Conservation (phyloP, 2,329 filamentous ascomycete genomes). For the Aulographum hederae region DNA sequence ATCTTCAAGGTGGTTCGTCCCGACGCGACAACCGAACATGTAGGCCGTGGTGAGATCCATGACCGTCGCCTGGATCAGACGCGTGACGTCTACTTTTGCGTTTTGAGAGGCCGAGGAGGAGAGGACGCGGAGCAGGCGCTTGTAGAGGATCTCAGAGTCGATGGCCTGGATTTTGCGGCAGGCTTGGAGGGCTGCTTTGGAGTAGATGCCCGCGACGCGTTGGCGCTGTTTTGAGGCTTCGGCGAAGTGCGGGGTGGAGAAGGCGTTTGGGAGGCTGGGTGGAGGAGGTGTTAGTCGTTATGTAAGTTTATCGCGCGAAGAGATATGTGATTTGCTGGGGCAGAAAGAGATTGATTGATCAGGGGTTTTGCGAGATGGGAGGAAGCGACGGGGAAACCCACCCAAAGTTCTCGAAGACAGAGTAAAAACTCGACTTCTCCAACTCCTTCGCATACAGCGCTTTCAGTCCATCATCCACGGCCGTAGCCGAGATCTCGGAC, state of each 20-base stretch:
- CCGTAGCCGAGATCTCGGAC: slow-evolving; percentile 51
- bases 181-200: slow-evolving; percentile 52
- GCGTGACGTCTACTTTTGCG: slow-evolving; percentile 20
- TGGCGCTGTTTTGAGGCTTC: slow-evolving; percentile 55
- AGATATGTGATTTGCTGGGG: too few species aligned
- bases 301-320: too few species aligned
- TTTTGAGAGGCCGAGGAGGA: slow-evolving; percentile 8
- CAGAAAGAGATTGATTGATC: too few species aligned
- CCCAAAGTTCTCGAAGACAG: too few species aligned
- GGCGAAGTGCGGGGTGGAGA: slow-evolving; percentile 45
- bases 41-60: slow-evolving; percentile 68
- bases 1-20: too few species aligned
- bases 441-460: slow-evolving; percentile 55
- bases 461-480: slow-evolving; percentile 43
- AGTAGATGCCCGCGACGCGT: slow-evolving; percentile 66
- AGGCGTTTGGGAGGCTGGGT: slow-evolving; percentile 46
- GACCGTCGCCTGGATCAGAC: too few species aligned
- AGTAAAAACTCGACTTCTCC: too few species aligned
- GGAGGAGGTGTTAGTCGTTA: too few species aligned
- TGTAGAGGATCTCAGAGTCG: slow-evolving; percentile 37
- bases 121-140: slow-evolving; percentile 43
- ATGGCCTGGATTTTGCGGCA: slow-evolving; percentile 42
- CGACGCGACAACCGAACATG: slow-evolving; percentile 47
- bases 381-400: too few species aligned
- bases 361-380: too few species aligned